A percentile compares a stretch with the other conserved stretches of the same genome.
These are phyloP conservation scores for Chlamydomonas sp. DNA, from an alignment of 139 green algal species.

Conservation along the genomic window DNA sequence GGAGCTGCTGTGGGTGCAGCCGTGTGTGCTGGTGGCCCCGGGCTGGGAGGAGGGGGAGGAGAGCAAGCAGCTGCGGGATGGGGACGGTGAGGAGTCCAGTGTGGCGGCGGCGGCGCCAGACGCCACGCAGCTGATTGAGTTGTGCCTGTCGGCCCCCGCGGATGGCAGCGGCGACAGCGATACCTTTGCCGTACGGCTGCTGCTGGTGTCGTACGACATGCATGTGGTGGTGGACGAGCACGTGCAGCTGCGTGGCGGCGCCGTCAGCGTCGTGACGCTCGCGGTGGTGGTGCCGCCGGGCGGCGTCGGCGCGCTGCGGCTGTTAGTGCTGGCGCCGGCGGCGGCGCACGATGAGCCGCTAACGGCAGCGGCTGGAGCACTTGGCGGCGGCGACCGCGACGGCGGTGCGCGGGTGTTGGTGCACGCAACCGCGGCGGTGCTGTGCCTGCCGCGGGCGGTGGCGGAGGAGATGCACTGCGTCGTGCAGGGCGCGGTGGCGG, in stretches of 20 bases:
- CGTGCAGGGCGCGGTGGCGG: neutral
- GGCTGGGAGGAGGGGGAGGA: too few relatives aligned
- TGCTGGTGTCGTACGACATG: neutral
- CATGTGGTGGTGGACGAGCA: conserved; percentile 15
- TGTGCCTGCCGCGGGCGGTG: neutral
- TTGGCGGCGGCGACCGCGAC: neutral
- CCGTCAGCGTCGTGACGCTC: neutral
- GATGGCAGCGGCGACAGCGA: too few relatives aligned
- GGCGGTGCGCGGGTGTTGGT: neutral
- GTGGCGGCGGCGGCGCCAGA: too few relatives aligned
- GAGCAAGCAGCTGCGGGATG: too few relatives aligned
- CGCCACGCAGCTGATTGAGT: too few relatives aligned
- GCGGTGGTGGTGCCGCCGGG: neutral
- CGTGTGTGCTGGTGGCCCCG: too few relatives aligned
- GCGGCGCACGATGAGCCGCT: neutral
- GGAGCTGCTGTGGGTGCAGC: too few relatives aligned
- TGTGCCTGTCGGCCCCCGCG: too few relatives aligned
- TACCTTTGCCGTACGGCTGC: conserved; percentile 12
- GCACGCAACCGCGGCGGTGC: neutral
- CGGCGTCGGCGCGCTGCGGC: neutral
- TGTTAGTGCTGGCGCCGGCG: neutral
- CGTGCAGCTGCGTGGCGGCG: neutral
- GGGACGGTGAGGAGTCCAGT: too few relatives aligned
- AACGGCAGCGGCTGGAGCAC: neutral
- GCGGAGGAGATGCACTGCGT: neutral